Base-by-base conservation (phyloP, 352 stramenopile species). In the Globisporangium carolinianum region DNA sequence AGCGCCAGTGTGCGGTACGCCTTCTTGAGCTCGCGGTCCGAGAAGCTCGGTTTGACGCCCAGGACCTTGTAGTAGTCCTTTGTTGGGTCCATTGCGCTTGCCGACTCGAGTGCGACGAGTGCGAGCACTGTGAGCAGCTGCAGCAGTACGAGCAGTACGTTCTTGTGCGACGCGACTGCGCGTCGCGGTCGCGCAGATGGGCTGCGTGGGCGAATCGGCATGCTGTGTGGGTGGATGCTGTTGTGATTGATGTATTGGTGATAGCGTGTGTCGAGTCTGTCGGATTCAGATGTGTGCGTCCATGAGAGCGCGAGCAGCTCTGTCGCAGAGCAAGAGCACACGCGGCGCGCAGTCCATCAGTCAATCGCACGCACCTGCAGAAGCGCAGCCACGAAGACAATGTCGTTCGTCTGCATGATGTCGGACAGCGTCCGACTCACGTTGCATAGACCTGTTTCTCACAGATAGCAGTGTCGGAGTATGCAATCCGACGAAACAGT, bases 1-100 rank as follows among this genome's bases (percentile, higher is more conserved):
- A 97, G 73, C 54, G 89, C 87, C 47, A 97, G 65, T 57, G 89
- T 94, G 51, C 87, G 72, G 62, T 97, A 97, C 47, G 82, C 70
- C 53, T 92, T 91, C 71, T 94, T 94, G 11, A 94, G 70, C 63
- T 91, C 84, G 6, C 80, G 77, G 57, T 94, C 82, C 3, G 77
- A 86, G 53, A 86, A 87, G 37, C 69, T 62, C 37, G 86, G 83
- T 57, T 71, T 73, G 35, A 94, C 82, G 50, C 82, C 84, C 36
- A 94, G 72, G 4, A 91, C 64, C 63, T 88, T 83, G 69, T 94
- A 94, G 68, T 94, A 94, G 55, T 94, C 79, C 50, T 90, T 91
- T 39, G 60, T 72, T 14, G 76, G 64, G 50, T 87, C 76, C 71
- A 89, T 83, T n/a, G 73, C 71, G 43, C 47, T 53, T 10, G 55